These are phyloP conservation scores for Phascolomyces articulosus DNA, from an alignment of 371 early-diverging fungal species.

Conservation along the genomic window DNA sequence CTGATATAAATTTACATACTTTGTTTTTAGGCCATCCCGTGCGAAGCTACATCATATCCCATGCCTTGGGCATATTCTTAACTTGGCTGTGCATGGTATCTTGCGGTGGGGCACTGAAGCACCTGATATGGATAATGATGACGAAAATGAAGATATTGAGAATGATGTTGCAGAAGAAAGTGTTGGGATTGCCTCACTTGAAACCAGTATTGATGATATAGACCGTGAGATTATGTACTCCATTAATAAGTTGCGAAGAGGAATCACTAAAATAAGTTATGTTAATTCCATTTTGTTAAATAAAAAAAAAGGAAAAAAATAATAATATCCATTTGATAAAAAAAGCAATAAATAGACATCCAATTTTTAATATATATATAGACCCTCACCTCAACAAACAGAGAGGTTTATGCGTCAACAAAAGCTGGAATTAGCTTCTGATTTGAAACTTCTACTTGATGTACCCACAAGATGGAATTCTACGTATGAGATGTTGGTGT, in stretches of 20 bases:
- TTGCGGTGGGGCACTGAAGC: slow-evolving; percentile 14
- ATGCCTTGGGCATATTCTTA: slow-evolving; percentile 26
- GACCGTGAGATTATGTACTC: background rate
- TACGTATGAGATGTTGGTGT: slow-evolving; percentile 20
- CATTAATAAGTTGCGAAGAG: slow-evolving; percentile 18
- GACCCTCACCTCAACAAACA: slow-evolving; percentile 16
- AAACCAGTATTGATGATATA: too few species aligned
- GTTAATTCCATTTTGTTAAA: background rate
- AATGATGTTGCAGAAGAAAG: background rate
- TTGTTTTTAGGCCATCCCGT: background rate
- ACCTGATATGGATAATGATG: background rate
- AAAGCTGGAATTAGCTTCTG: background rate
- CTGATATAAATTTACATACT: background rate
- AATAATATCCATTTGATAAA: background rate
- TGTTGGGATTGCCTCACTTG: too few species aligned
- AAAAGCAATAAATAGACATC: too few species aligned
- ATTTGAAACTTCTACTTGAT: slow-evolving; percentile 13
- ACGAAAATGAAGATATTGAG: background rate
- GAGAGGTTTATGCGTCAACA: background rate
- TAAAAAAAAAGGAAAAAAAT: background rate
- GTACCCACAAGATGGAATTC: slow-evolving; percentile 23
- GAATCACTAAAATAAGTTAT: slow-evolving; percentile 21
- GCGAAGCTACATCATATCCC: slow-evolving; percentile 13
- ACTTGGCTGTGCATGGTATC: slow-evolving; percentile 27
- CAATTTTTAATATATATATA: background rate